These are phyloP conservation scores for Metschnikowia corniflorae DNA, from an alignment of 805 yeast genomes.

Conservation along the genomic window DNA sequence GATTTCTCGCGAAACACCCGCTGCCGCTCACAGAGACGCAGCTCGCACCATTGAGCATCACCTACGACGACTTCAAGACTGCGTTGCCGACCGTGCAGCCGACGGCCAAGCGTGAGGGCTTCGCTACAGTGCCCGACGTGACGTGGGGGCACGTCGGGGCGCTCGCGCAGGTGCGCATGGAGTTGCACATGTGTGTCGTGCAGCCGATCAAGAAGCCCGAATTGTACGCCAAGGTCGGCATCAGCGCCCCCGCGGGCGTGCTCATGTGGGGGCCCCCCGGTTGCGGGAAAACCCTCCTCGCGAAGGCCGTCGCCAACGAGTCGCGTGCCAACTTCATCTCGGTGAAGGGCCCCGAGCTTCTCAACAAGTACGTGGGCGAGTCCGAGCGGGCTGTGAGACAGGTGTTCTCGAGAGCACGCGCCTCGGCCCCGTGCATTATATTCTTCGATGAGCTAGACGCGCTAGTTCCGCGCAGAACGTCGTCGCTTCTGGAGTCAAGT, in stretches of 20 bases:
- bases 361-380: constrained; percentile 95
- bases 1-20: constrained; percentile 71
- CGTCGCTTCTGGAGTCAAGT: constrained; percentile 82
- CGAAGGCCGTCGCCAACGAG: constrained; percentile 97
- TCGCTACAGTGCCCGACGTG: constrained; percentile 97
- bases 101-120: constrained; percentile 96
- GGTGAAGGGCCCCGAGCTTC: constrained; percentile 91
- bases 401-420: constrained; percentile 87
- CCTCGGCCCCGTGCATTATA: constrained; percentile 89
- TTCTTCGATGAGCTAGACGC: constrained; percentile 97
- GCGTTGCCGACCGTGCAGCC: constrained; percentile 96
- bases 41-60: constrained; percentile 70
- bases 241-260: constrained; percentile 95
- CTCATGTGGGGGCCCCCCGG: constrained; percentile 99
- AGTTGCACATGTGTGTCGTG: constrained; percentile 94
- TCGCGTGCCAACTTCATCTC: constrained; percentile 94
- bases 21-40: constrained; percentile 74
- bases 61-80: constrained; percentile 70
- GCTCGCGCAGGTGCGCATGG: constrained; percentile 71
- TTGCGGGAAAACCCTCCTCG: constrained; percentile 93
- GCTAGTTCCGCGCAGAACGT: constrained; percentile 88
- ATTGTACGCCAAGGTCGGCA: constrained; percentile 83
- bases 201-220: constrained; percentile 95
- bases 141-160: constrained; percentile 97
- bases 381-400: constrained; percentile 92